phyloP scores from a whole-genome alignment of 1,284 basidiomycete species.

The Cutaneotrichosporon mucoides region DNA sequence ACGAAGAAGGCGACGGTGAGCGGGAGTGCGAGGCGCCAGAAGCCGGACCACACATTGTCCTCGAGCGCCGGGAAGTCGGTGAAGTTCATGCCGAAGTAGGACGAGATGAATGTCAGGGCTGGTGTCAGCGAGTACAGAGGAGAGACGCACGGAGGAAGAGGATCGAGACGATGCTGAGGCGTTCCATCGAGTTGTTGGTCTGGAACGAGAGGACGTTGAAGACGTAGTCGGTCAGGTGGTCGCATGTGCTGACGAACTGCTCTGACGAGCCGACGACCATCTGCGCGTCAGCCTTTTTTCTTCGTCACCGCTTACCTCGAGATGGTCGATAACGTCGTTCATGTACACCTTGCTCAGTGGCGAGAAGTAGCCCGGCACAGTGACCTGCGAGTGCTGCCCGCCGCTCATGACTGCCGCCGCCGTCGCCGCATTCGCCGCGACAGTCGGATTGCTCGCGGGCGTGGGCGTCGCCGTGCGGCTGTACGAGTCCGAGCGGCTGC shows the following conservation, averaged over 20 bases:
- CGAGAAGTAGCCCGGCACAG: slow-evolving; percentile 21
- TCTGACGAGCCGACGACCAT: slow-evolving; percentile 43
- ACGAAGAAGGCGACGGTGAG: slow-evolving; percentile 45
- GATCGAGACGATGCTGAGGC: slow-evolving; percentile 48
- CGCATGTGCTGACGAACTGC: slow-evolving; percentile 45
- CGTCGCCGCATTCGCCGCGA: not conserved
- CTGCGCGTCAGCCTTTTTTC: not conserved
- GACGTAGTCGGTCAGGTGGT: slow-evolving; percentile 48
- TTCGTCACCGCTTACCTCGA: slow-evolving; percentile 28
- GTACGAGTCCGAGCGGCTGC: not conserved
- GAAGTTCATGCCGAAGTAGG: slow-evolving; percentile 47
- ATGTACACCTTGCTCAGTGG: slow-evolving; percentile 45
- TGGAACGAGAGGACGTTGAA: slow-evolving; percentile 48
- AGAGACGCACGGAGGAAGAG: slow-evolving; percentile 46
- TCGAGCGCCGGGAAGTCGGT: slow-evolving; percentile 33
- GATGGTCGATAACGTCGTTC: slow-evolving; percentile 46
- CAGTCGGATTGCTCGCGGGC: not conserved
- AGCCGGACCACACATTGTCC: slow-evolving; percentile 34
- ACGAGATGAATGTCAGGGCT: slow-evolving; percentile 29
- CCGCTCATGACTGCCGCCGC: not conserved
- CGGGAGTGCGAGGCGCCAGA: slow-evolving; percentile 47
- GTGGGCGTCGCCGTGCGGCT: not conserved
- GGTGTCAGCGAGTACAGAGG: not conserved
- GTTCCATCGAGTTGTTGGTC: slow-evolving; percentile 49
- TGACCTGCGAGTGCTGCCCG: not conserved